phyloP scores from a whole-genome alignment of 1,284 basidiomycete species.

The Lentinula novae-zelandiae region DNA sequence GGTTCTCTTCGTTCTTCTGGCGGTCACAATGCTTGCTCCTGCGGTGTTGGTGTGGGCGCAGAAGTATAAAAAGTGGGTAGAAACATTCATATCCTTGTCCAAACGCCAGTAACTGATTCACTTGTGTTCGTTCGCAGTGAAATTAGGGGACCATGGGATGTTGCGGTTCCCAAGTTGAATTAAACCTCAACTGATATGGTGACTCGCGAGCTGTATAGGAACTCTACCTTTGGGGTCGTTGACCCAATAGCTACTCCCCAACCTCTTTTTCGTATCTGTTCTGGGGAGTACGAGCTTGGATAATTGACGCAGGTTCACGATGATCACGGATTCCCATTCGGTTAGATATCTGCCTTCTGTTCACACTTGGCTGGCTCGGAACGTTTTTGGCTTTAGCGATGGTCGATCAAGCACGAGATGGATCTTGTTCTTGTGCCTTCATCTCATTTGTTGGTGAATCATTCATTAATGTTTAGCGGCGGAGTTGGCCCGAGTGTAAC shows the following conservation, averaged over 20 bases:
- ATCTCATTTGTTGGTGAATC: not conserved
- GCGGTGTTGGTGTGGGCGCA: constrained; percentile 77
- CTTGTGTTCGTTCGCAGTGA: constrained; percentile 29
- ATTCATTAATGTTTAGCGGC: not conserved
- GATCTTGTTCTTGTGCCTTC: constrained; percentile 6
- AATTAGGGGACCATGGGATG: constrained; percentile 61
- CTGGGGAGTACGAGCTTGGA: not conserved
- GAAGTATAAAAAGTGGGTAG: constrained; percentile 73
- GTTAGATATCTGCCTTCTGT: constrained; percentile 8
- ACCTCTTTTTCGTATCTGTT: not conserved
- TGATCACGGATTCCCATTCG: constrained; percentile 5
- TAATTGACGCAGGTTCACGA: not conserved
- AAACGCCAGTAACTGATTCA: constrained; percentile 8
- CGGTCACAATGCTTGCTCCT: constrained; percentile 69
- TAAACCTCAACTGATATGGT: constrained; percentile 19
- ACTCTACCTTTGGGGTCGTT: not conserved
- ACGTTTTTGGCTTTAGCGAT: constrained; percentile 6
- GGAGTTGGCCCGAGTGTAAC: constrained; percentile 2
- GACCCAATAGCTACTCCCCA: not conserved
- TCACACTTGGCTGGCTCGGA: constrained; percentile 1
- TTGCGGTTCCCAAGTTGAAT: constrained; percentile 60
- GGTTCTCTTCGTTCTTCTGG: constrained; percentile 45
- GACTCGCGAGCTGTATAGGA: no score
- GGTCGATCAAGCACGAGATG: constrained; percentile 6
- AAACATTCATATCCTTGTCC: not conserved